Percentiles rank a stretch among this genome's conserved stretches.
phyloP scores from a whole-genome alignment of 2,329 filamentous ascomycete species.

The Colletotrichum sp. region DNA sequence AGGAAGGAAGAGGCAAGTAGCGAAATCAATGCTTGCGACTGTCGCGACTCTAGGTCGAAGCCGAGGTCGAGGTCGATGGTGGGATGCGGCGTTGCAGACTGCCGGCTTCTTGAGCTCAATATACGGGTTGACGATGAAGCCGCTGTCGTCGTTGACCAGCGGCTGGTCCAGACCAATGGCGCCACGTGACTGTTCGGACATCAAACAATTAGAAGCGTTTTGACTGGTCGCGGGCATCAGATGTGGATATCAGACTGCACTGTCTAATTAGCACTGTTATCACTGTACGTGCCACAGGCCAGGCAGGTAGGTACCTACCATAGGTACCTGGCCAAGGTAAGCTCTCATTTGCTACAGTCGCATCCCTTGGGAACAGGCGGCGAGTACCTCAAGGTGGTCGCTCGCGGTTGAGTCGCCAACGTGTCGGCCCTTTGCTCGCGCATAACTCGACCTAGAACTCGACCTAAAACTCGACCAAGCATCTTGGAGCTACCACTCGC shows the following conservation, averaged over 20 bases:
- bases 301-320: not conserved
- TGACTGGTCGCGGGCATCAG: not conserved
- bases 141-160: not conserved
- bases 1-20: not conserved
- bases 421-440: not conserved
- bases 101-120: not conserved
- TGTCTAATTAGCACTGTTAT: not conserved
- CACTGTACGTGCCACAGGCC: not conserved
- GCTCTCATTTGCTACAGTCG: not conserved
- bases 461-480: not conserved
- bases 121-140: not conserved
- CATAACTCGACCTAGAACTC: not conserved
- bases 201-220: not conserved
- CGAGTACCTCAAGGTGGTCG: not conserved
- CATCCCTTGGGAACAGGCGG: constrained; percentile 1
- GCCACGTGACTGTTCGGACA: not conserved
- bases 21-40: not conserved
- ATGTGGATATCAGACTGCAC: not conserved
- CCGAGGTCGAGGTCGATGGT: not conserved
- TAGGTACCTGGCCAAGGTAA: not conserved
- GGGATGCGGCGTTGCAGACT: not conserved
- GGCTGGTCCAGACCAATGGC: not conserved
- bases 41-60: not conserved
- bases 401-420: not conserved
- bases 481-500: not conserved